A percentile compares a stretch with the other conserved stretches of the same genome.
Conservation (phyloP, 2,329 filamentous ascomycete genomes). For the Ceratocystis cacaofunesta region DNA sequence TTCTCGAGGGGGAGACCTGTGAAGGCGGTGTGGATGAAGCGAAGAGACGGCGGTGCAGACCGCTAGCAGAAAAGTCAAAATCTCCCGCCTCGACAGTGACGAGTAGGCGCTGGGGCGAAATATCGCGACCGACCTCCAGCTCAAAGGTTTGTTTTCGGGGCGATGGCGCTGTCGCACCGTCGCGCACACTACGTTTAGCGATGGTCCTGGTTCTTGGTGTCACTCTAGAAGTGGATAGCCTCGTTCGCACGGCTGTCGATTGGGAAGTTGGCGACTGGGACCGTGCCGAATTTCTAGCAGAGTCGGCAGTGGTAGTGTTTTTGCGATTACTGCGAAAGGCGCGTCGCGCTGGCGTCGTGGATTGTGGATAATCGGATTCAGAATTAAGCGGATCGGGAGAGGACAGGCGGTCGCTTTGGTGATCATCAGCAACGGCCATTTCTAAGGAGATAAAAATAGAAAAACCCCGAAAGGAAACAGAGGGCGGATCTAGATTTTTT, state of each 20-base stretch:
- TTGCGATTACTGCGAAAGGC: background rate
- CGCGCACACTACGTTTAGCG: background rate
- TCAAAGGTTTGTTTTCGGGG: conserved; percentile 43
- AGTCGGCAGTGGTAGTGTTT: background rate
- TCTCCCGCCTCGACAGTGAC: conserved; percentile 41
- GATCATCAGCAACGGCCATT: background rate
- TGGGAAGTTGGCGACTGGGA: background rate
- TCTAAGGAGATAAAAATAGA: background rate
- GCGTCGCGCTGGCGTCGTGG: conserved; percentile 8
- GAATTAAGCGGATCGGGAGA: conserved; percentile 17
- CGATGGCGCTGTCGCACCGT: conserved; percentile 24
- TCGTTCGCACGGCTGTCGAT: background rate
- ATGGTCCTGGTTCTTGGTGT: background rate
- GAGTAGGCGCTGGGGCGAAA: conserved; percentile 36
- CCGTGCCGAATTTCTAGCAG: background rate
- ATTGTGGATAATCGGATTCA: conserved; percentile 7
- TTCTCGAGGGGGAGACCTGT: background rate
- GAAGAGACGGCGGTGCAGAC: conserved; percentile 30
- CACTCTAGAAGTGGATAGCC: background rate
- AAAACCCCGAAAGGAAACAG: background rate
- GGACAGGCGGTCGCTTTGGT: conserved; percentile 3
- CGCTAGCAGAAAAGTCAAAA: conserved; percentile 22
- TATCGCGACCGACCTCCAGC: conserved; percentile 37
- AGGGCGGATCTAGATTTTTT: background rate
- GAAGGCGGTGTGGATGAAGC: conserved; percentile 25